Conservation (phyloP, 2,329 filamentous ascomycete species). For the Macrophomina pseudophaseolina region DNA sequence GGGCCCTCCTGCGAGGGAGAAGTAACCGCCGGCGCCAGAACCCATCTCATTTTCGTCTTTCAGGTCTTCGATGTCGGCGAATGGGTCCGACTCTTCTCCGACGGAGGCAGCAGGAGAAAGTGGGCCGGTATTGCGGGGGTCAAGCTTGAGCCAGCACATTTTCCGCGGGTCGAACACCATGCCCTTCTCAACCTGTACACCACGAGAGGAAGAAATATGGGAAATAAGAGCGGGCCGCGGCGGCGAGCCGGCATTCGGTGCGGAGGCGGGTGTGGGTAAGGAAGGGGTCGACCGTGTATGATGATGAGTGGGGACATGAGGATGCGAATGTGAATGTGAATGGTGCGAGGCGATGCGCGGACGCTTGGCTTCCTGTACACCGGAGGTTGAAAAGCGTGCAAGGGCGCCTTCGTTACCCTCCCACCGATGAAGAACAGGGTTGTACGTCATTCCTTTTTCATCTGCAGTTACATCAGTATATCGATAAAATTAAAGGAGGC, state of each 20-base stretch:
- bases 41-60: slow-evolving; percentile 64
- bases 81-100: slow-evolving; percentile 90
- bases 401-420: slow-evolving; percentile 94
- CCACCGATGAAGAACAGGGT: slow-evolving; percentile 84
- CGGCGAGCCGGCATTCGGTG: slow-evolving; percentile 42
- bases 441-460: slow-evolving; percentile 95
- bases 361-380: slow-evolving; percentile 54
- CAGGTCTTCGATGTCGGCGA: slow-evolving; percentile 92
- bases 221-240: slow-evolving; percentile 81
- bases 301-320: slow-evolving; percentile 30
- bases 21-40: slow-evolving; percentile 27
- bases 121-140: slow-evolving; percentile 35
- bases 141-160: slow-evolving; percentile 96
- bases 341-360: slow-evolving; percentile 40
- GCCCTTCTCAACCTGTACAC: slow-evolving; percentile 91
- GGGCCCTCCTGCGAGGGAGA: not conserved
- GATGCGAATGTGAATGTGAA: slow-evolving; percentile 34
- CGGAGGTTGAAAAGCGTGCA: slow-evolving; percentile 67
- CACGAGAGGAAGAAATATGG: slow-evolving; percentile 79
- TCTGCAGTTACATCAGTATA: slow-evolving; percentile 54
- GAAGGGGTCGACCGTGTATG: slow-evolving; percentile 43
- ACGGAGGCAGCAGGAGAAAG: slow-evolving; percentile 62
- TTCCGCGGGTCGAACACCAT: slow-evolving; percentile 98
- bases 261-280: slow-evolving; percentile 36
- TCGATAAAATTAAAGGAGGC: slow-evolving; percentile 11